These are phyloP conservation scores for Penicillium occitanis DNA, from an alignment of 2,329 filamentous ascomycete species.

Conservation along the genomic window DNA sequence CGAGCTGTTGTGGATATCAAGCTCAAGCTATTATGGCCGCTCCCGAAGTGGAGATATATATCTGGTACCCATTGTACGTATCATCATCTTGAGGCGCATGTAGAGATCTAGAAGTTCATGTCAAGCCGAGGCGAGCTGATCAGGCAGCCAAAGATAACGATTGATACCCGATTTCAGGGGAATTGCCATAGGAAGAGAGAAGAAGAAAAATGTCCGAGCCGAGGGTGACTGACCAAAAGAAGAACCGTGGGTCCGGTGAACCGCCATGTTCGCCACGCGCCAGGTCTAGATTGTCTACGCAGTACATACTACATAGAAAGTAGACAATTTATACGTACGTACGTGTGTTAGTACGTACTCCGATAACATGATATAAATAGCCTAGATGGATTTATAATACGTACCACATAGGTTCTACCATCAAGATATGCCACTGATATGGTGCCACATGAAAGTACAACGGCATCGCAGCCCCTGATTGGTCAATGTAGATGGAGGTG, in stretches of 20 bases:
- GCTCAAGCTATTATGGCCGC: neutral
- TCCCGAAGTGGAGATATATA: neutral
- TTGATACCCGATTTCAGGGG: neutral
- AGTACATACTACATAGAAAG: too few relatives aligned
- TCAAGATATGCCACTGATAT: neutral
- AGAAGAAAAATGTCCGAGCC: neutral
- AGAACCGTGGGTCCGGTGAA: neutral
- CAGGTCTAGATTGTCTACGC: neutral
- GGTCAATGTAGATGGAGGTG: neutral
- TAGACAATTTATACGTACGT: neutral
- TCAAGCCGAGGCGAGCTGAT: neutral
- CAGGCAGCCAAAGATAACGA: neutral
- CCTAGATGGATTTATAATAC: neutral
- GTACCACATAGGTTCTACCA: too few relatives aligned
- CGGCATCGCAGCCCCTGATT: neutral
- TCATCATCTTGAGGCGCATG: neutral
- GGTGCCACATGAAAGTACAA: neutral
- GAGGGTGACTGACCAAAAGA: neutral
- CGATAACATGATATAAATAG: neutral
- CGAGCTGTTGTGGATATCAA: neutral
- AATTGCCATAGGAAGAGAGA: neutral
- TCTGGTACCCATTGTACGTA: neutral
- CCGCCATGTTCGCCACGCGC: slow-evolving; percentile 5
- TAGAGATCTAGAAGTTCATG: neutral
- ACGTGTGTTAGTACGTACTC: neutral